Evolutionary conservation across 1,284 basidiomycete species (phyloP).

Genomic region (Peniophora sp.): DNA sequence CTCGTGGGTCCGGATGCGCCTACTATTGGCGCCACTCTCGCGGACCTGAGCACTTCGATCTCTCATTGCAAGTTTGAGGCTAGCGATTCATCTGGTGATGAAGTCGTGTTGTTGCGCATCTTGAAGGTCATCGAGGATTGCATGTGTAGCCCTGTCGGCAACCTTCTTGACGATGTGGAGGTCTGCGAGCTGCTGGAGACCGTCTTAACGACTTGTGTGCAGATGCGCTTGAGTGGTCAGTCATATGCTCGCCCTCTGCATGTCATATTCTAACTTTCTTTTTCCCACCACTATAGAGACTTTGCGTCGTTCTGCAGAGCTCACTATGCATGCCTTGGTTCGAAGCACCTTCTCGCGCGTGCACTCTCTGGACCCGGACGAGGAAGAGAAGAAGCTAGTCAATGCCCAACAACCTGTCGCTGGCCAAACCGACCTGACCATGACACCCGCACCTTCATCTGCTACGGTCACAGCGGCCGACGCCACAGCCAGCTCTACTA

Average conservation of each 20-base stretch:
- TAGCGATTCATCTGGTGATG: conserved; percentile 92
- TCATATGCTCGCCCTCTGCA: conserved; percentile 10
- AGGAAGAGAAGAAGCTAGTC: conserved; percentile 60
- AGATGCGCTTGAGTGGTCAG: conserved; percentile 90
- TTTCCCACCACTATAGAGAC: conserved; percentile 51
- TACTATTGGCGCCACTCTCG: conserved; percentile 58
- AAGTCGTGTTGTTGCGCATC: conserved; percentile 90
- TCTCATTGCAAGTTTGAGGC: conserved; percentile 98
- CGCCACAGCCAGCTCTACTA: neutral
- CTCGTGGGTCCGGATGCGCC: conserved; percentile 53
- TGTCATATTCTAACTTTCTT: neutral
- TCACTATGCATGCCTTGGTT: conserved; percentile 87
- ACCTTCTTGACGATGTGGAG: conserved; percentile 80
- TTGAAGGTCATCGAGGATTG: conserved; percentile 87
- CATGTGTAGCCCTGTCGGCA: conserved; percentile 62
- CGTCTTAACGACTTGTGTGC: conserved; percentile 93
- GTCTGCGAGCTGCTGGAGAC: conserved; percentile 99
- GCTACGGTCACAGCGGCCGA: neutral
- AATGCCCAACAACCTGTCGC: conserved; percentile 33
- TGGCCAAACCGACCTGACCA: conserved; percentile 49
- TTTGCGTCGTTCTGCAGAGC: conserved; percentile 87
- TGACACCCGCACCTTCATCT: conserved; percentile 35
- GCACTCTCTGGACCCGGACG: conserved; percentile 52
- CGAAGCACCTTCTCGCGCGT: conserved; percentile 77
- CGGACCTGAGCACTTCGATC: conserved; percentile 82